Conservation (phyloP, 176 grass and related monocot genomes). For the Zea mays region Zm-B73-REFERENCE-NAM-5.0 NC_050098.1:179835001-179835500, state of each 20-base stretch:
- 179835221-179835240: background rate
- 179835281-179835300: slow-evolving; percentile 7
- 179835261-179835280: background rate
- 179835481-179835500: background rate
- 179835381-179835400: background rate
- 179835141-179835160: slow-evolving; percentile 56
- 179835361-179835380: background rate
- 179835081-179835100: slow-evolving; percentile 24
- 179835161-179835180: slow-evolving; percentile 76
- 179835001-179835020: slow-evolving; percentile 1
- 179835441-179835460: background rate
- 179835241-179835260: background rate
- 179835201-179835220: slow-evolving; percentile 94
- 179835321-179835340: background rate
- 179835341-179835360: background rate
- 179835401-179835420: slow-evolving; percentile 2
- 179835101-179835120: background rate
- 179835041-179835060: background rate
- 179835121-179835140: slow-evolving; percentile 44
- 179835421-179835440: background rate
- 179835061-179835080: slow-evolving; percentile 39
- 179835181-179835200: slow-evolving; percentile 80
- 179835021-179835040: slow-evolving; percentile 35
- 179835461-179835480: background rate
- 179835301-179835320: background rate